Conservation (phyloP, 179 eudicot genomes). For the Spinacia oleracea region DNA sequence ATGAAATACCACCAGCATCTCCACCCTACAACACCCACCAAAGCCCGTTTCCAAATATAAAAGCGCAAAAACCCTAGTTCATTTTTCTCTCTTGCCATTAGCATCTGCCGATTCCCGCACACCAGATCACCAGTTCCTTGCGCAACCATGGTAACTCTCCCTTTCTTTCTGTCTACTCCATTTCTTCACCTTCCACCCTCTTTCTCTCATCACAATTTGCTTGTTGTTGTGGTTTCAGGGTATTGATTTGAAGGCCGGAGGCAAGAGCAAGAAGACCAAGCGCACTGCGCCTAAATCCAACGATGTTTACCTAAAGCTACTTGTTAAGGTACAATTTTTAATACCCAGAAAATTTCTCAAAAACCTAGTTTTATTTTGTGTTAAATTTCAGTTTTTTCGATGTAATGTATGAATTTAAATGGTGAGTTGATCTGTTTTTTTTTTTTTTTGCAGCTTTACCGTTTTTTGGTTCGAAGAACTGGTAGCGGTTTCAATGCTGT, state of each 20-base stretch:
- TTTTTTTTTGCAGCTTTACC: conserved; percentile 54
- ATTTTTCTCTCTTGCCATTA: neutral
- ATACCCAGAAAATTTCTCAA: neutral
- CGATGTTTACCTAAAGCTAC: conserved; percentile 63
- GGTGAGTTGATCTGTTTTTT: neutral
- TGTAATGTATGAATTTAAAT: neutral
- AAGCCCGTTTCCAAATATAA: neutral
- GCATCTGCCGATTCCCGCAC: conserved; percentile 10
- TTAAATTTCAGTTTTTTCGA: neutral
- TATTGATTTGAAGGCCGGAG: conserved; percentile 71
- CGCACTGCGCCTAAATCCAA: conserved; percentile 61
- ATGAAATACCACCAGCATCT: neutral
- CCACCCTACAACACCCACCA: neutral
- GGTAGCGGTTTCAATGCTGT: conserved; percentile 87
- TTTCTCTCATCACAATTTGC: neutral
- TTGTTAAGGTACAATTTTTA: conserved; percentile 48
- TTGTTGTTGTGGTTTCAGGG: conserved; percentile 35
- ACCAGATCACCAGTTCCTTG: neutral
- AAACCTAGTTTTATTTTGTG: neutral
- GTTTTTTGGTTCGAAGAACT: conserved; percentile 78
- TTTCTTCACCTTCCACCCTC: neutral
- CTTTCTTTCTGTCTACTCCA: neutral
- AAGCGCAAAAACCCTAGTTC: conserved; percentile 28
- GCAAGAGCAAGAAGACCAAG: conserved; percentile 60
- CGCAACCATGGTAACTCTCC: conserved; percentile 35